phyloP scores from a whole-genome alignment of 768 basidiomycete species.

The Tricholoma furcatifolium region DNA sequence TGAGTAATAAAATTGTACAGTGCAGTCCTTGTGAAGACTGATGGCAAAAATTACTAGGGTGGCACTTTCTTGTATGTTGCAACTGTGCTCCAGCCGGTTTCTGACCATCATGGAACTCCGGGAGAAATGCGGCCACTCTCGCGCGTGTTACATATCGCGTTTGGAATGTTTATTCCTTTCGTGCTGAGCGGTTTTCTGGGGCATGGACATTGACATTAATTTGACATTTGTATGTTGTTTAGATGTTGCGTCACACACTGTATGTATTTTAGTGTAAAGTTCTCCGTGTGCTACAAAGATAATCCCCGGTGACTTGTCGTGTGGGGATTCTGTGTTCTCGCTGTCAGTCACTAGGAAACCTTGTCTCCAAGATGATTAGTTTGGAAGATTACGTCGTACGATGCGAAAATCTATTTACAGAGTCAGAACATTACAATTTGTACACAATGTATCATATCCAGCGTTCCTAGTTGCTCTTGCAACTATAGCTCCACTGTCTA shows the following conservation, averaged over 20 bases:
- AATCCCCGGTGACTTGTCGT: no score
- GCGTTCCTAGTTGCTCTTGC: not conserved
- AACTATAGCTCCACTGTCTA: not conserved
- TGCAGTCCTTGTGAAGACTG: not conserved
- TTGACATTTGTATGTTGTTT: conserved; percentile 3
- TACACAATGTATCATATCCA: not conserved
- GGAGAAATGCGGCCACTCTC: conserved; percentile 43
- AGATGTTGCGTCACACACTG: not conserved
- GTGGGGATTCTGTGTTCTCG: no score
- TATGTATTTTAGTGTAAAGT: not conserved
- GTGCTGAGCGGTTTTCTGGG: conserved; percentile 57
- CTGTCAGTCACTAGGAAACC: no score
- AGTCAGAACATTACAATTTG: not conserved
- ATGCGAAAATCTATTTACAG: not conserved
- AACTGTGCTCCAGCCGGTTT: conserved; percentile 80
- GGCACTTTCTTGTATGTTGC: conserved; percentile 96
- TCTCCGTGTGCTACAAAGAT: no score
- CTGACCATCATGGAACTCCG: conserved; percentile 38
- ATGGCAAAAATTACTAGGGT: conserved; percentile 46
- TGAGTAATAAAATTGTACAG: conserved; percentile 38
- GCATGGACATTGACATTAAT: conserved; percentile 60
- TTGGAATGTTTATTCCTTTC: conserved; percentile 75
- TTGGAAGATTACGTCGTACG: not conserved
- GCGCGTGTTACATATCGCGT: conserved; percentile 53
- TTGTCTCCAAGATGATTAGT: no score